Conservation (phyloP, 2,329 filamentous ascomycete genomes). For the Chrysoporthe deuterocubensis region DNA sequence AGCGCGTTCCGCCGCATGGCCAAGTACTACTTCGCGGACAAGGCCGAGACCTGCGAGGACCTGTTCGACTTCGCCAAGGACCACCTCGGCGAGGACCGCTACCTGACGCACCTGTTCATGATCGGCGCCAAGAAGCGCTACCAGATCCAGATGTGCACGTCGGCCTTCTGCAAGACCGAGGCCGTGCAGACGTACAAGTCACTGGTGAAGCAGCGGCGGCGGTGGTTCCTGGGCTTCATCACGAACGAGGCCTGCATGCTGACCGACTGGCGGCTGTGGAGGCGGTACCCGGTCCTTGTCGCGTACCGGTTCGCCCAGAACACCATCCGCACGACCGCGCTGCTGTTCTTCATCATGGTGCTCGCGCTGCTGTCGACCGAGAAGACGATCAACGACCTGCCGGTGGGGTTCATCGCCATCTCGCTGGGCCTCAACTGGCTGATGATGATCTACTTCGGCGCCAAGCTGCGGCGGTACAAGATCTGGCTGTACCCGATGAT, state of each 20-base stretch:
- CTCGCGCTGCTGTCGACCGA: conserved; percentile 85
- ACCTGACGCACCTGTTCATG: conserved; percentile 99
- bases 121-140: conserved; percentile 91
- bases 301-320: conserved; percentile 93
- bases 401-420: conserved; percentile 90
- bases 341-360: conserved; percentile 93
- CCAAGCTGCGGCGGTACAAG: conserved; percentile 86
- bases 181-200: conserved; percentile 87
- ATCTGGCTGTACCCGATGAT: conserved; percentile 94
- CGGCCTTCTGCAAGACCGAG: conserved; percentile 97
- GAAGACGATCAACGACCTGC: conserved; percentile 76
- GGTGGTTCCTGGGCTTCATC: conserved; percentile 97
- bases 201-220: conserved; percentile 88
- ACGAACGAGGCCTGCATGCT: conserved; percentile 99
- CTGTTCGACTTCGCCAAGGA: conserved; percentile 97
- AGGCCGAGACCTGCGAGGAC: conserved; percentile 92
- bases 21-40: conserved; percentile 97
- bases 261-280: conserved; percentile 91
- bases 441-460: conserved; percentile 94
- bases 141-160: conserved; percentile 97
- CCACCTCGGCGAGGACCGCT: conserved; percentile 92
- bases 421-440: conserved; percentile 92
- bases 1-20: conserved; percentile 96
- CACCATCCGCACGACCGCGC: conserved; percentile 90
- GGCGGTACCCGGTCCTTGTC: conserved; percentile 83